A percentile compares a stretch with the other conserved stretches of the same genome.
Evolutionary conservation across 163 green algal species (phyloP).

Genomic region (Chloromonas sp.): DNA sequence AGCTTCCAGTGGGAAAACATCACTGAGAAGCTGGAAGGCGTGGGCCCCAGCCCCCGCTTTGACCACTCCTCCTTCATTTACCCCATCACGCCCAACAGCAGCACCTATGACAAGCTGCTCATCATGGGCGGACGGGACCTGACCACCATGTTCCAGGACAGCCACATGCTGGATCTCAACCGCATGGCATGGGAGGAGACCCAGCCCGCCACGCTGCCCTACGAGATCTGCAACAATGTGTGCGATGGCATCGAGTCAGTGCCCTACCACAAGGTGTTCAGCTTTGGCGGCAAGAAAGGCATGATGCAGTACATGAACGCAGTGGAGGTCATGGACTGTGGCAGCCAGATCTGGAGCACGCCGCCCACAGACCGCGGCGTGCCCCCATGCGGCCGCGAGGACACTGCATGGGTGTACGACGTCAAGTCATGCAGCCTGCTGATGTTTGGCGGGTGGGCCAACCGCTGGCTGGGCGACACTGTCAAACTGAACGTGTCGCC

Average conservation of each 20-base stretch:
- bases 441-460: slow-evolving; percentile 80
- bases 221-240: slow-evolving; percentile 70
- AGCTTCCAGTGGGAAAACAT: slow-evolving; percentile 55
- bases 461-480: slow-evolving; percentile 77
- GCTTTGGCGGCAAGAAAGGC: slow-evolving; percentile 70
- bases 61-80: slow-evolving; percentile 67
- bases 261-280: slow-evolving; percentile 81
- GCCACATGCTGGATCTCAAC: slow-evolving; percentile 67
- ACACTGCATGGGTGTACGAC: slow-evolving; percentile 78
- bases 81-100: slow-evolving; percentile 61
- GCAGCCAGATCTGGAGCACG: slow-evolving; percentile 59
- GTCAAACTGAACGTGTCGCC: slow-evolving; percentile 69
- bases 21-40: slow-evolving; percentile 28
- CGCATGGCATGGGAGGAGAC: slow-evolving; percentile 60
- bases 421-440: slow-evolving; percentile 65
- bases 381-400: slow-evolving; percentile 50
- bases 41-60: slow-evolving; percentile 61
- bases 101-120: slow-evolving; percentile 64
- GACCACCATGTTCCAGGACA: slow-evolving; percentile 63
- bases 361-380: slow-evolving; percentile 42
- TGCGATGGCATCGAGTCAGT: slow-evolving; percentile 73
- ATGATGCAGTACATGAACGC: slow-evolving; percentile 68
- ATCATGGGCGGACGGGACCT: slow-evolving; percentile 77
- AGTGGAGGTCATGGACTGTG: slow-evolving; percentile 71
- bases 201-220: slow-evolving; percentile 35